Evolutionary conservation across 2,329 filamentous ascomycete genomes (phyloP).

Genomic region (Xylaria polymorpha): DNA sequence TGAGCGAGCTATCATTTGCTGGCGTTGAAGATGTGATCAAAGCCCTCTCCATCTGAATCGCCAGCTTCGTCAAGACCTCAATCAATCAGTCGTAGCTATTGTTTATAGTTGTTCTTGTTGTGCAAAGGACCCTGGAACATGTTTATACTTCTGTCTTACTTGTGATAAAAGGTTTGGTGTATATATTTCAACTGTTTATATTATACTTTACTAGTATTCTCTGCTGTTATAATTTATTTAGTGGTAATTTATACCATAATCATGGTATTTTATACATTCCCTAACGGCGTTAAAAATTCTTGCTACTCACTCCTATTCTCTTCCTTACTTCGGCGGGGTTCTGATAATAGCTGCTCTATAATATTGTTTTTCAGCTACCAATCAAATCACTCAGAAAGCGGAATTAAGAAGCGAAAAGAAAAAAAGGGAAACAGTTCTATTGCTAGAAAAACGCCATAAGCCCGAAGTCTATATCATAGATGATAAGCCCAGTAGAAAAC

Average conservation of each 20-base stretch:
- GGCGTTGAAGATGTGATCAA: constrained; percentile 23
- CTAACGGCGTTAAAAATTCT: background rate
- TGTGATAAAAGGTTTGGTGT: background rate
- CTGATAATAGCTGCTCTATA: no score
- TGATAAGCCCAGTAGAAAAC: no score
- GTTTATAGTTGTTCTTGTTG: background rate
- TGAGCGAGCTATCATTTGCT: constrained; percentile 33
- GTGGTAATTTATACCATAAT: no score
- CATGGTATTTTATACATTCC: background rate
- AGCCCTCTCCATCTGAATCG: background rate
- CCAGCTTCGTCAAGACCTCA: background rate
- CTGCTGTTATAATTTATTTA: background rate
- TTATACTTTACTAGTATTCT: background rate
- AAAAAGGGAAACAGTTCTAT: background rate
- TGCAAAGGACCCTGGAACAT: background rate
- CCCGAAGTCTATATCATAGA: no score
- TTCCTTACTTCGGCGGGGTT: no score
- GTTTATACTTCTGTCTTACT: background rate
- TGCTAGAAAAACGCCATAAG: background rate
- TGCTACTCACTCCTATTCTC: no score
- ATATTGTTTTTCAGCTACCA: no score
- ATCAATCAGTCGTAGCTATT: background rate
- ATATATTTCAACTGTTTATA: background rate
- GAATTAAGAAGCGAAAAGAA: no score
- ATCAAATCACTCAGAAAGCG: no score